phyloP scores from a whole-genome alignment of 2,329 filamentous ascomycete genomes.

The Fusarium ramigenum region DNA sequence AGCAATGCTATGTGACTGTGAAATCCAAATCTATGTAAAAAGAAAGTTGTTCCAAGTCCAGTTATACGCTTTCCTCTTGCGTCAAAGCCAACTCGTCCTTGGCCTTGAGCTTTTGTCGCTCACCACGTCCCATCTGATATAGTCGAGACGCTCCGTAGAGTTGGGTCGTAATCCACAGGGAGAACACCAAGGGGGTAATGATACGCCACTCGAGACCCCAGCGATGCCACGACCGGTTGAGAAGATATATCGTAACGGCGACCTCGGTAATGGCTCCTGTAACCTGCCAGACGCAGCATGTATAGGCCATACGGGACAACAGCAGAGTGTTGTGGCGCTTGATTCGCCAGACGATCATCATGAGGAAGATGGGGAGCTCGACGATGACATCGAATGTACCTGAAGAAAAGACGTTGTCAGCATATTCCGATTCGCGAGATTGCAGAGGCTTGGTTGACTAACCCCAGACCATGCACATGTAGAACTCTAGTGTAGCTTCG shows the following conservation, averaged over 20 bases:
- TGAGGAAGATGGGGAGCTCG: slow-evolving; percentile 5
- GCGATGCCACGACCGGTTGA: not conserved
- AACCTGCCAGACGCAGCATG: slow-evolving; percentile 1
- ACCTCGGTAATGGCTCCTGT: not conserved
- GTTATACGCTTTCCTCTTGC: not conserved
- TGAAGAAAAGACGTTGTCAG: not conserved
- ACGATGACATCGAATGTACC: slow-evolving; percentile 11
- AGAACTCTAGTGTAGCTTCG: slow-evolving; percentile 12
- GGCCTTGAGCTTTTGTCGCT: not conserved
- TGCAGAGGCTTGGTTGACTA: not conserved
- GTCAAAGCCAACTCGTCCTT: not conserved
- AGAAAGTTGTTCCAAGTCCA: not conserved
- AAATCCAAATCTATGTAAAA: not conserved
- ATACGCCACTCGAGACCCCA: slow-evolving; percentile 3
- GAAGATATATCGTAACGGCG: slow-evolving; percentile 7
- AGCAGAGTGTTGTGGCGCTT: not conserved
- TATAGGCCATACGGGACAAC: not conserved
- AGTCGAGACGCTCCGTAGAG: slow-evolving; percentile 9
- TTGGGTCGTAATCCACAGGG: slow-evolving; percentile 10
- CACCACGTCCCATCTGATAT: slow-evolving; percentile 1
- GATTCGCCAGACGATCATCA: slow-evolving; percentile 10
- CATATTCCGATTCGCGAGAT: fast-evolving
- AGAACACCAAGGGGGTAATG: not conserved
- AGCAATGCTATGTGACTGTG: not conserved
- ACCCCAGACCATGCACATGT: slow-evolving; percentile 28